Percentiles rank a stretch among this genome's conserved stretches.
These are phyloP conservation scores for Trifolium dubium DNA, from an alignment of 306 rosid species.

Conservation along the genomic window DNA sequence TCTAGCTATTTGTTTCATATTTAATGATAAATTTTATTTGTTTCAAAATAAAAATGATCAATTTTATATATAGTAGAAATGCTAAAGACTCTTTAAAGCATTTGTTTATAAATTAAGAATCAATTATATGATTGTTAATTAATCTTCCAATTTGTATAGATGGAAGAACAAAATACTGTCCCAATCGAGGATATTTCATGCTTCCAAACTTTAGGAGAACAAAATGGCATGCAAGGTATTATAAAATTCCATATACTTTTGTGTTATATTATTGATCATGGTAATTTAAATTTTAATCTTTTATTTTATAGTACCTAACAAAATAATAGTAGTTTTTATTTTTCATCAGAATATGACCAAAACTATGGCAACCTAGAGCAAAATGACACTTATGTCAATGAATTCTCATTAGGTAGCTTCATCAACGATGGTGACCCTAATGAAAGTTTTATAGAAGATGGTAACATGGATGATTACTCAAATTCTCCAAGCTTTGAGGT, in stretches of 20 bases:
- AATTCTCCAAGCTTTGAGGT: conserved; percentile 79
- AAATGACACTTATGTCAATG: conserved; percentile 50
- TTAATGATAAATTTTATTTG: not conserved
- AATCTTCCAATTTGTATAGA: conserved; percentile 50
- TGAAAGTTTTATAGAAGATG: conserved; percentile 62
- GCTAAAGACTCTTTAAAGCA: not conserved
- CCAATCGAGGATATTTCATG: conserved; percentile 66
- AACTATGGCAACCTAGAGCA: conserved; percentile 46
- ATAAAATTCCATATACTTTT: not conserved
- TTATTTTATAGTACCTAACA: not conserved
- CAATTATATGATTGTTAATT: not conserved
- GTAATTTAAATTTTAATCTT: not conserved
- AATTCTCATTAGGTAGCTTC: conserved; percentile 63
- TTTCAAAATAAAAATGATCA: too few species aligned
- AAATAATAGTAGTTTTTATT: not conserved
- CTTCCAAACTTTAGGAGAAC: conserved; percentile 56
- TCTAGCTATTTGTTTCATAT: not conserved
- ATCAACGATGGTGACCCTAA: conserved; percentile 53
- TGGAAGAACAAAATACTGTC: conserved; percentile 72
- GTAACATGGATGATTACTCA: conserved; percentile 60
- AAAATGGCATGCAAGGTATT: conserved; percentile 64
- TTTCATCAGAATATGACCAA: conserved; percentile 45
- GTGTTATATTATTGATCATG: not conserved
- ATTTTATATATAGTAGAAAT: not conserved
- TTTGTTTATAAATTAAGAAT: not conserved